Conservation (phyloP, 768 basidiomycete species). For the Myochromella boudieri region DNA sequence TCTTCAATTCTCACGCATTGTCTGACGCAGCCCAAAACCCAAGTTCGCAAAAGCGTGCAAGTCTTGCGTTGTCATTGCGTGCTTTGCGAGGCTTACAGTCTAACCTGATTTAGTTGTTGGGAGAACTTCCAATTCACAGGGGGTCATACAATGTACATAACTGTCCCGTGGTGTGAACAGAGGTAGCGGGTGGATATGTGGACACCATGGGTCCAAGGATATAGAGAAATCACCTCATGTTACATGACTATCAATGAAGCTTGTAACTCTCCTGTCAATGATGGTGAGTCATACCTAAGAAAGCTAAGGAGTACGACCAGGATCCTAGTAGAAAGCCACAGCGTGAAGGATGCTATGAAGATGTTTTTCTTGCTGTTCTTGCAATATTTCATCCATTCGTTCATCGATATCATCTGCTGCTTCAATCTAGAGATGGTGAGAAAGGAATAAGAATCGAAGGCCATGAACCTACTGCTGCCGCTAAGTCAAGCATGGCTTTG, state of each 20-base stretch:
- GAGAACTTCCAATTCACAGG: no score
- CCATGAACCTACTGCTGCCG: slow-evolving; percentile 68
- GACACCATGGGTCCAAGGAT: no score
- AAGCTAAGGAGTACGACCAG: no score
- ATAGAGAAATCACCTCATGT: no score
- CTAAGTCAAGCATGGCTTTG: slow-evolving; percentile 90
- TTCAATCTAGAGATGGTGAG: slow-evolving; percentile 66
- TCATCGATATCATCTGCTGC: slow-evolving; percentile 83
- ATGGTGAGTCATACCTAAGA: no score
- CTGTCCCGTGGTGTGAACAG: no score
- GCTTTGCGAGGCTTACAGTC: slow-evolving; percentile 29
- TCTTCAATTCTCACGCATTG: slow-evolving; percentile 69
- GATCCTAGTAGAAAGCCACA: slow-evolving; percentile 79
- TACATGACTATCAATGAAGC: no score
- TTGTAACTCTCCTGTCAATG: no score
- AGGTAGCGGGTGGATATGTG: no score
- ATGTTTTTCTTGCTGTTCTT: slow-evolving; percentile 82
- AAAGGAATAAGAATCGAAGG: slow-evolving; percentile 7
- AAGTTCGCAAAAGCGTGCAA: slow-evolving; percentile 20
- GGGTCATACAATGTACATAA: no score
- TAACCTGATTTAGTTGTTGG: not conserved
- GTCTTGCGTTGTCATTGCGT: slow-evolving; percentile 43
- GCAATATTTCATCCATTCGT: slow-evolving; percentile 85
- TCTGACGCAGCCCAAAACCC: no score
- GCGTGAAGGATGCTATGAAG: slow-evolving; percentile 91